These are phyloP conservation scores for Inonotus hispidus DNA, from an alignment of 1,284 basidiomycete species.

Conservation along the genomic window DNA sequence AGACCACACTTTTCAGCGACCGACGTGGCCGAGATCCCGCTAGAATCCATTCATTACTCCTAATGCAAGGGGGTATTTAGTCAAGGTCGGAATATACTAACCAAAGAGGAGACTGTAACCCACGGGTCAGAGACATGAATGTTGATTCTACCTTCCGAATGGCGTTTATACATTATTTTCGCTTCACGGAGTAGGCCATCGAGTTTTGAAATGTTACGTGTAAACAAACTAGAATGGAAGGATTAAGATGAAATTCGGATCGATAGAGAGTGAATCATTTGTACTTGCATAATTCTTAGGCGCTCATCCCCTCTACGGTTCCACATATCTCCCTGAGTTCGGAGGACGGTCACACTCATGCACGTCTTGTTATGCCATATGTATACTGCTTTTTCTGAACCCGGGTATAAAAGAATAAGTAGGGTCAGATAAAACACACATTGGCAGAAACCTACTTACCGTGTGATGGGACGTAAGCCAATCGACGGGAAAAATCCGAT, in stretches of 20 bases:
- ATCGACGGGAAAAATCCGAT: conserved; percentile 26
- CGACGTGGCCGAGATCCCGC: conserved; percentile 26
- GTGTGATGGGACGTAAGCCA: conserved; percentile 45
- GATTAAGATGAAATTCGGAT: neutral
- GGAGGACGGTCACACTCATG: conserved; percentile 38
- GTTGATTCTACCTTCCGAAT: conserved; percentile 28
- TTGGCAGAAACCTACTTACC: conserved; percentile 19
- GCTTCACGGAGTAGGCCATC: conserved; percentile 28
- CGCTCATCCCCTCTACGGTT: conserved; percentile 20
- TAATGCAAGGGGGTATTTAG: conserved; percentile 3
- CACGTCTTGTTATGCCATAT: conserved; percentile 47
- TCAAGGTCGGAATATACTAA: neutral
- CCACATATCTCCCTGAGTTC: conserved; percentile 27
- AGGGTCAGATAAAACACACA: neutral
- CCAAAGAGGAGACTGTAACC: conserved; percentile 17
- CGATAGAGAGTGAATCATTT: neutral
- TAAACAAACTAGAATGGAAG: conserved; percentile 20
- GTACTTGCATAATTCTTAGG: conserved; percentile 24
- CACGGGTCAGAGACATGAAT: conserved; percentile 26
- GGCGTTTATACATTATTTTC: conserved; percentile 25
- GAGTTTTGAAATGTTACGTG: conserved; percentile 22
- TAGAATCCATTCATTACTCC: conserved; percentile 23
- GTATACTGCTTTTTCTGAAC: conserved; percentile 32
- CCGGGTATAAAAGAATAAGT: neutral
- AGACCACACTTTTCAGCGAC: conserved; percentile 25